Evolutionary conservation across 2,329 filamentous ascomycete species (phyloP).

Genomic region (Albifimbria verrucaria): DNA sequence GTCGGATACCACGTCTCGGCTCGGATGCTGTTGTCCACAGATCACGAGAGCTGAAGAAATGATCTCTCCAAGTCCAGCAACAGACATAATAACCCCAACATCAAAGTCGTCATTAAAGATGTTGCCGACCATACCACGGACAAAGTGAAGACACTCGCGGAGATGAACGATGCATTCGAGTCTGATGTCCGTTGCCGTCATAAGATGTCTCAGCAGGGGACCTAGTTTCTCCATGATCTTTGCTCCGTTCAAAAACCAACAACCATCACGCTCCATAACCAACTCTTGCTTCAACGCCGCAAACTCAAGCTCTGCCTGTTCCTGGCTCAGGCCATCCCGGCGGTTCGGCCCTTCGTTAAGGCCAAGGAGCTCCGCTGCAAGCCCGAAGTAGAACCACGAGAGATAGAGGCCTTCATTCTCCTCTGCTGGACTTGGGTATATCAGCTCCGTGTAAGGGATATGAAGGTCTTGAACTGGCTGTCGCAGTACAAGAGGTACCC

Average conservation of each 20-base stretch:
- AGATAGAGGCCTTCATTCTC: not conserved
- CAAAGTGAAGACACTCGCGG: not conserved
- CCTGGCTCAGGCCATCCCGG: not conserved
- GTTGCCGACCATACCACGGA: not conserved
- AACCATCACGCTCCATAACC: not conserved
- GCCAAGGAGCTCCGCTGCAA: not conserved
- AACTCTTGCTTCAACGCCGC: not conserved
- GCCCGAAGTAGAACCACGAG: not conserved
- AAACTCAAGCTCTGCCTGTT: not conserved
- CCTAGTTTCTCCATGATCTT: not conserved
- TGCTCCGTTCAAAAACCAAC: not conserved
- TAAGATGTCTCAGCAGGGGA: not conserved
- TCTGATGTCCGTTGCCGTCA: not conserved
- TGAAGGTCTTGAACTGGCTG: not conserved
- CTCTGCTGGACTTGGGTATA: not conserved
- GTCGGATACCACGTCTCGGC: slow-evolving; percentile 6
- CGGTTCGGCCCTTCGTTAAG: not conserved
- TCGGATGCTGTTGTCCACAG: slow-evolving; percentile 3
- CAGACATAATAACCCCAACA: slow-evolving; percentile 19
- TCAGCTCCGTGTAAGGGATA: not conserved
- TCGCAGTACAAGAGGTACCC: not conserved
- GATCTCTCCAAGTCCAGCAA: slow-evolving; percentile 23
- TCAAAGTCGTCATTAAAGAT: slow-evolving; percentile 15
- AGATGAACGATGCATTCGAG: not conserved
- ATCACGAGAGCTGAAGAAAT: slow-evolving; percentile 9